Percentiles rank a stretch among this genome's conserved stretches.
Evolutionary conservation across 805 yeast genomes (phyloP).

Genomic region (Candida taoyuanica): DNA sequence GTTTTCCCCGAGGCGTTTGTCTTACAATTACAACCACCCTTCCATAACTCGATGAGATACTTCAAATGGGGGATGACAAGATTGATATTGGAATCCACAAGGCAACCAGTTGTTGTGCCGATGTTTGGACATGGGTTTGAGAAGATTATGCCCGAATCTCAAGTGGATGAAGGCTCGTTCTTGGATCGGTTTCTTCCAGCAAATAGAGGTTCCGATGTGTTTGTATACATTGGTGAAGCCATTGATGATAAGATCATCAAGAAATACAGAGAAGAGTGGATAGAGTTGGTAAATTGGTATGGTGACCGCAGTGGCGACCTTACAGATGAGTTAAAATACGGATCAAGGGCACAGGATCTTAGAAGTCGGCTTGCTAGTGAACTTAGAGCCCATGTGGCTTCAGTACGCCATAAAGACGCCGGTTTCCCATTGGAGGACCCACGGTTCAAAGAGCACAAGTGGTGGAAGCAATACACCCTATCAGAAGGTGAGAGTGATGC

Average conservation of each 20-base stretch:
- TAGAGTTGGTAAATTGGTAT: slow-evolving; percentile 49
- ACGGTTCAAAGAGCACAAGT: slow-evolving; percentile 59
- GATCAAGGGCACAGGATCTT: slow-evolving; percentile 58
- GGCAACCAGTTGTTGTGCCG: slow-evolving; percentile 83
- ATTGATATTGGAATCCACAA: slow-evolving; percentile 72
- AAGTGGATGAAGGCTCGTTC: slow-evolving; percentile 41
- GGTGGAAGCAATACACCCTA: slow-evolving; percentile 68
- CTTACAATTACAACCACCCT: slow-evolving; percentile 76
- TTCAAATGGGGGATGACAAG: slow-evolving; percentile 96
- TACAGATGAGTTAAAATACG: slow-evolving; percentile 55
- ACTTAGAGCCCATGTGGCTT: slow-evolving; percentile 57
- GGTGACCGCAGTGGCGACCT: slow-evolving; percentile 56
- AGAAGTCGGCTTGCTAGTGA: slow-evolving; percentile 68
- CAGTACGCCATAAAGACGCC: slow-evolving; percentile 36
- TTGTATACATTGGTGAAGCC: slow-evolving; percentile 67
- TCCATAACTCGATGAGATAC: slow-evolving; percentile 82
- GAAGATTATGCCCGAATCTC: slow-evolving; percentile 72
- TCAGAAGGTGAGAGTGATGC: slow-evolving; percentile 66
- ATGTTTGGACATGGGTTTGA: slow-evolving; percentile 85
- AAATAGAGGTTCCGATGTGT: slow-evolving; percentile 62
- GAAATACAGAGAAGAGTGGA: slow-evolving; percentile 67
- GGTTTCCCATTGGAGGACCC: slow-evolving; percentile 60
- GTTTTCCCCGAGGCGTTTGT: slow-evolving; percentile 95
- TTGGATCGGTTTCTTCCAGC: slow-evolving; percentile 56
- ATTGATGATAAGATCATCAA: slow-evolving; percentile 57